Evolutionary conservation across 2,329 filamentous ascomycete genomes (phyloP).

Genomic region (Phyllosticta citriasiana): DNA sequence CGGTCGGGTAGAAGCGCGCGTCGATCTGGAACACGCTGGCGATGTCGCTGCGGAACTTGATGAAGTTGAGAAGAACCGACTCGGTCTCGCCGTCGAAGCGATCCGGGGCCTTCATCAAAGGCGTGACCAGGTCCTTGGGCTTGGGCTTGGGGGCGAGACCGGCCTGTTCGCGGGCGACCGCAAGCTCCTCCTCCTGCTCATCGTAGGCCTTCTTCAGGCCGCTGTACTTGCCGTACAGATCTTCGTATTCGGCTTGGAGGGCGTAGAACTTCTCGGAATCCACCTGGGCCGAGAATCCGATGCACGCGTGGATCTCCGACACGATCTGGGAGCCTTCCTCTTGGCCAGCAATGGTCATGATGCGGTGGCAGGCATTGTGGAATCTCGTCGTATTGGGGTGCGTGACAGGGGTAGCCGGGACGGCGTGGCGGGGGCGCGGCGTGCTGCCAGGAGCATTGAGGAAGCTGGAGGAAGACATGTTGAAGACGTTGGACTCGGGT

Average conservation of each 20-base stretch:
- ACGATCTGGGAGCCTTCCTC: not conserved
- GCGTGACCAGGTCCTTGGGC: too few relatives aligned
- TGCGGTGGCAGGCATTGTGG: not conserved
- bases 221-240: not conserved
- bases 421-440: too few relatives aligned
- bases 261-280: not conserved
- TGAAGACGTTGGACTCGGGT: too few relatives aligned
- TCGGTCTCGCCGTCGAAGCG: not conserved
- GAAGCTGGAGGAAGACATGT: too few relatives aligned
- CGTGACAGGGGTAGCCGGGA: not conserved
- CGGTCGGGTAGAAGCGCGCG: not conserved
- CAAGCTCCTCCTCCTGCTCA: not conserved
- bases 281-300: not conserved
- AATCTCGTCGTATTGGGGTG: not conserved
- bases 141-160: too few relatives aligned
- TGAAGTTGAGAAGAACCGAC: not conserved
- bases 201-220: not conserved
- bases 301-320: not conserved
- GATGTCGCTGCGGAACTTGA: not conserved
- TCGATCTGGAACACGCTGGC: not conserved
- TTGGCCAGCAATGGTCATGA: not conserved
- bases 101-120: not conserved
- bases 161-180: too few relatives aligned
- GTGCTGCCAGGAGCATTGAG: too few relatives aligned
- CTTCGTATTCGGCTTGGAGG: not conserved